These are phyloP conservation scores for Phaseolus lunatus DNA, from an alignment of 306 rosid genomes.

Conservation along the genomic window DNA sequence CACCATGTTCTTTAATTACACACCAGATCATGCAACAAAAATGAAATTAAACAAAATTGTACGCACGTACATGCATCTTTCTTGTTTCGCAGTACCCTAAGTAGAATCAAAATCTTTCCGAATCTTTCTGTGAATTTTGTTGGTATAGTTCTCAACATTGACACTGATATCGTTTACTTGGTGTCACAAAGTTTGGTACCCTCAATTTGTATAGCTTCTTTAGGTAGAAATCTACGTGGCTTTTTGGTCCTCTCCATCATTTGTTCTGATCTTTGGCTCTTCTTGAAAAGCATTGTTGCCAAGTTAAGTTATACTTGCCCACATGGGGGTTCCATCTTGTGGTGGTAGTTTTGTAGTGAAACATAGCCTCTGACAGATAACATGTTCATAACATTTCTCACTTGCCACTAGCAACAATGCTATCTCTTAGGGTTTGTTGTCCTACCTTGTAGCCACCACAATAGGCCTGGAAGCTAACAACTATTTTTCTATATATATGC, in stretches of 20 bases:
- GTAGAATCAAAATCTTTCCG: neutral
- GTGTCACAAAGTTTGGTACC: neutral
- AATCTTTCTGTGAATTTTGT: slow-evolving; percentile 20
- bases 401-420: neutral
- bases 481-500: neutral
- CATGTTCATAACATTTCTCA: neutral
- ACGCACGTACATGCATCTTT: neutral
- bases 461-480: neutral
- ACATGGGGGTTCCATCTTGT: neutral
- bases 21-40: neutral
- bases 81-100: neutral
- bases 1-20: neutral
- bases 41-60: neutral
- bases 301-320: neutral
- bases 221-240: neutral
- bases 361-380: neutral
- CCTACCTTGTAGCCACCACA: neutral
- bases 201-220: neutral
- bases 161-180: neutral
- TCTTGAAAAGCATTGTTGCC: neutral
- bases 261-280: slow-evolving; percentile 1
- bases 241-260: neutral
- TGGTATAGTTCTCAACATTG: neutral
- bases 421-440: neutral
- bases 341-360: neutral